Evolutionary conservation across 78 protist species (phyloP).

Genomic region (Planoprotostelium fungivorum): DNA sequence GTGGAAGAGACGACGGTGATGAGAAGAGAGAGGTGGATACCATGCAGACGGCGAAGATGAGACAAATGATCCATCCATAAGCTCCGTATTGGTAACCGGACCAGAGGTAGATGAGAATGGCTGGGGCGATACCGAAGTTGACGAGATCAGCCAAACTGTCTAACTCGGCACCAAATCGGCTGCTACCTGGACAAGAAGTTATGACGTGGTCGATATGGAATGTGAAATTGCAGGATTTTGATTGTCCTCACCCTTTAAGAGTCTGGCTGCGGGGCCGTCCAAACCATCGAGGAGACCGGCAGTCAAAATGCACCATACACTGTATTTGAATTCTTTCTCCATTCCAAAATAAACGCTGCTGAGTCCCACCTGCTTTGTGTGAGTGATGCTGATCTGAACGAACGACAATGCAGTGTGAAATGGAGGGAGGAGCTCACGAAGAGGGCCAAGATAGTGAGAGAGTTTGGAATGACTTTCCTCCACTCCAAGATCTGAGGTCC

Average conservation of each 20-base stretch:
- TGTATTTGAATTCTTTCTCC: neutral
- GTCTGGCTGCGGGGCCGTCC: neutral
- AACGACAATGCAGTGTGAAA: neutral
- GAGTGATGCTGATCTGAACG: too few species aligned
- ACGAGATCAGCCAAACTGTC: neutral
- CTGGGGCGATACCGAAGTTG: neutral
- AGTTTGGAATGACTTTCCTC: neutral
- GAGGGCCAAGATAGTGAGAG: neutral
- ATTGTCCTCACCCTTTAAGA: neutral
- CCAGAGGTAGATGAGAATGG: neutral
- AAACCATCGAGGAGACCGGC: neutral
- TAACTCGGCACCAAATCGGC: neutral
- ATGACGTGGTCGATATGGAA: too few species aligned
- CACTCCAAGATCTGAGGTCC: neutral
- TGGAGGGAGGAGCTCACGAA: neutral
- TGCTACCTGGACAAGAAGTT: too few species aligned
- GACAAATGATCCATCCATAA: neutral
- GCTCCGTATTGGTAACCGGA: neutral
- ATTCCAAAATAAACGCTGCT: neutral
- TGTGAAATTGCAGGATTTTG: too few species aligned
- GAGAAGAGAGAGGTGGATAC: neutral
- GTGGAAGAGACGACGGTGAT: too few species aligned
- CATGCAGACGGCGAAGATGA: neutral
- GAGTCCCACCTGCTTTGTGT: neutral
- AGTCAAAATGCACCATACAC: neutral